A percentile compares a stretch with the other conserved stretches of the same genome.
Evolutionary conservation across 2,329 filamentous ascomycete genomes (phyloP).

Genomic region (Cryphonectria japonica): DNA sequence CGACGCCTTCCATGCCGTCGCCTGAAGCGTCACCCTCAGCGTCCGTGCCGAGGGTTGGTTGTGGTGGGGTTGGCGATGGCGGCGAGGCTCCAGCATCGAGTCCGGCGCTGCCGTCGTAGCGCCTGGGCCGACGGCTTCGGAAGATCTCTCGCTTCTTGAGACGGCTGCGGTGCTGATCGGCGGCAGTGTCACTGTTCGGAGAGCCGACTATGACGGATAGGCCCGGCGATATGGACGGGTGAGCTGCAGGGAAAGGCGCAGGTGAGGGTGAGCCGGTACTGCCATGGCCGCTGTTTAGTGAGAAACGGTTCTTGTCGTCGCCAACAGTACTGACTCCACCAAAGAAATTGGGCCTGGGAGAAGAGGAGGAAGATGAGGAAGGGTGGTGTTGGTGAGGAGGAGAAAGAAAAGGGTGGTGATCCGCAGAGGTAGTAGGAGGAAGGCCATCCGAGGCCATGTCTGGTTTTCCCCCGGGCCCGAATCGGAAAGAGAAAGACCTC

Average conservation of each 20-base stretch:
- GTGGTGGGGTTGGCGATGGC: background rate
- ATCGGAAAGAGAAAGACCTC: constrained; percentile 24
- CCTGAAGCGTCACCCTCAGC: background rate
- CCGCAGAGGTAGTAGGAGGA: background rate
- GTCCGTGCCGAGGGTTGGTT: background rate
- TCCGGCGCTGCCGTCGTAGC: background rate
- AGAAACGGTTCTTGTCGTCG: constrained; percentile 4
- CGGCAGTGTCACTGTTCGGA: constrained; percentile 7
- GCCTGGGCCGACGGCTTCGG: constrained; percentile 18
- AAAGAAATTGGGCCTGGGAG: background rate
- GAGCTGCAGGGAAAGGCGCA: constrained; percentile 15
- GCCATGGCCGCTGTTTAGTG: constrained; percentile 11
- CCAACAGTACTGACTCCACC: background rate
- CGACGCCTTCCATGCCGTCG: constrained; percentile 24
- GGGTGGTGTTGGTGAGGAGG: background rate
- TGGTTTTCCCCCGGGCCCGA: constrained; percentile 6
- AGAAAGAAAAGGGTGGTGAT: background rate
- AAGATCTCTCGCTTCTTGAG: constrained; percentile 26
- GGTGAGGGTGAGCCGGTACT: constrained; percentile 8
- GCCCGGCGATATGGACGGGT: constrained; percentile 9
- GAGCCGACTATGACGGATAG: constrained; percentile 17
- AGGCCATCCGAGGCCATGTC: background rate
- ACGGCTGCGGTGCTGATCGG: constrained; percentile 19
- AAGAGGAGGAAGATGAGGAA: background rate
- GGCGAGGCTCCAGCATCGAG: background rate